A percentile compares a stretch with the other conserved stretches of the same genome.
Evolutionary conservation across 164 flowering plant genomes (phyloP).

Genomic region (Houttuynia cordata): DNA sequence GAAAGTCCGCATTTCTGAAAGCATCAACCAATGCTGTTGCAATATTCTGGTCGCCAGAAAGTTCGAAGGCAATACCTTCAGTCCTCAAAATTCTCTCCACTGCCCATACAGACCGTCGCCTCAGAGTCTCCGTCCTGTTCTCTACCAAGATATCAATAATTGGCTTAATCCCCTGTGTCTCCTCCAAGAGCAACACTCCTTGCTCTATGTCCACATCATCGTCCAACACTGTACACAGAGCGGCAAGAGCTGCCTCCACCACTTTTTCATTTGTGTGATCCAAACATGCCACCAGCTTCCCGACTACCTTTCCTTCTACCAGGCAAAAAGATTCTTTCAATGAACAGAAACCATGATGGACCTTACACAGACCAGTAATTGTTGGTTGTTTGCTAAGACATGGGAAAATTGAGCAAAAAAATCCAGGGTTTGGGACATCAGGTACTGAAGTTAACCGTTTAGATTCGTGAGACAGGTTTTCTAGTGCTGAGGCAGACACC

Average conservation of each 20-base stretch:
- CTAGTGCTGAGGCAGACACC: constrained; percentile 76
- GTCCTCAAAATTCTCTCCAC: constrained; percentile 23
- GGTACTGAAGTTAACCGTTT: constrained; percentile 55
- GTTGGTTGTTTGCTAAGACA: constrained; percentile 59
- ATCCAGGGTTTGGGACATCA: constrained; percentile 49
- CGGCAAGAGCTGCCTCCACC: constrained; percentile 81
- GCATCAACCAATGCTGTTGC: constrained; percentile 93
- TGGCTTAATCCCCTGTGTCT: constrained; percentile 29
- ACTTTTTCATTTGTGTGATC: constrained; percentile 78
- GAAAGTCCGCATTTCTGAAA: constrained; percentile 70
- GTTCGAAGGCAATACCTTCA: constrained; percentile 21
- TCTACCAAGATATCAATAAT: constrained; percentile 28
- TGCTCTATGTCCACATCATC: constrained; percentile 69
- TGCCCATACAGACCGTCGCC: constrained; percentile 22
- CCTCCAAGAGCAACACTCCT: constrained; percentile 53
- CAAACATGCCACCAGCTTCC: constrained; percentile 61
- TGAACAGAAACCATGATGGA: constrained; percentile 73
- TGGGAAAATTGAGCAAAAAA: constrained; percentile 53
- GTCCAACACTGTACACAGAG: constrained; percentile 68
- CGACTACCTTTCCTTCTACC: constrained; percentile 65
- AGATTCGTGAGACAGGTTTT: constrained; percentile 63
- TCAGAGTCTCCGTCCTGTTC: constrained; percentile 20
- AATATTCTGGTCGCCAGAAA: constrained; percentile 47
- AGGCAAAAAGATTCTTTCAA: constrained; percentile 68
- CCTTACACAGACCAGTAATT: constrained; percentile 53